Percentiles rank a stretch among this genome's conserved stretches.
phyloP scores from a whole-genome alignment of 257 asterid species.

The Solanum dulcamara region DNA sequence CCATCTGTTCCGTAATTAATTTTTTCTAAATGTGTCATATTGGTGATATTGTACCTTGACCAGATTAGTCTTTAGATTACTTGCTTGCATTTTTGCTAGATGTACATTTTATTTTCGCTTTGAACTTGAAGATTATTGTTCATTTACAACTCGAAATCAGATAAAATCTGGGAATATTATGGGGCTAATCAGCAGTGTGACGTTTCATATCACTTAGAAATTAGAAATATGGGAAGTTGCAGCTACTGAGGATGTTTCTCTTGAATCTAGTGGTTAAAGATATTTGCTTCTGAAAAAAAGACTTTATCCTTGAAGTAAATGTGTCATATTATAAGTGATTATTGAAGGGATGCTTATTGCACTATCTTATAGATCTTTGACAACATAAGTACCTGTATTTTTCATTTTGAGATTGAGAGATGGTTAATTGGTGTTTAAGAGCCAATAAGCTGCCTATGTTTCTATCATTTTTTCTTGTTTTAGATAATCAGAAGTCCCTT shows the following conservation, averaged over 20 bases:
- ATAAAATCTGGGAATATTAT: background rate
- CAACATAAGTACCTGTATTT: background rate
- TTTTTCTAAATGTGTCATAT: background rate
- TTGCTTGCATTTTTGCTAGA: background rate
- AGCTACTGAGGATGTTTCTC: background rate
- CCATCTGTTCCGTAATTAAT: background rate
- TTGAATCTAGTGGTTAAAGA: background rate
- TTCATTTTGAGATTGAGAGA: background rate
- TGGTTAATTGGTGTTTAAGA: background rate
- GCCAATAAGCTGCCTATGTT: background rate
- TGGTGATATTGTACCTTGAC: background rate
- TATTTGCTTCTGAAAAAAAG: background rate
- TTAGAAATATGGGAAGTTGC: background rate
- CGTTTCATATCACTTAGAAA: background rate
- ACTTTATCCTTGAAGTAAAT: background rate
- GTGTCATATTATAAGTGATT: background rate
- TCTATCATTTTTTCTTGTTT: background rate
- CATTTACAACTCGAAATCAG: background rate
- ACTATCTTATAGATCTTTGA: background rate
- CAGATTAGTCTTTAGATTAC: background rate
- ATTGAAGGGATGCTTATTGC: background rate
- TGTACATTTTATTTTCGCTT: background rate
- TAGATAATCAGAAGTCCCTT: background rate
- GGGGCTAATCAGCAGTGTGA: background rate
- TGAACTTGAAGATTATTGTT: background rate